Percentiles rank a stretch among this genome's conserved stretches.
Evolutionary conservation across 2,329 filamentous ascomycete species (phyloP).

Genomic region (Mycocentrospora acerina): DNA sequence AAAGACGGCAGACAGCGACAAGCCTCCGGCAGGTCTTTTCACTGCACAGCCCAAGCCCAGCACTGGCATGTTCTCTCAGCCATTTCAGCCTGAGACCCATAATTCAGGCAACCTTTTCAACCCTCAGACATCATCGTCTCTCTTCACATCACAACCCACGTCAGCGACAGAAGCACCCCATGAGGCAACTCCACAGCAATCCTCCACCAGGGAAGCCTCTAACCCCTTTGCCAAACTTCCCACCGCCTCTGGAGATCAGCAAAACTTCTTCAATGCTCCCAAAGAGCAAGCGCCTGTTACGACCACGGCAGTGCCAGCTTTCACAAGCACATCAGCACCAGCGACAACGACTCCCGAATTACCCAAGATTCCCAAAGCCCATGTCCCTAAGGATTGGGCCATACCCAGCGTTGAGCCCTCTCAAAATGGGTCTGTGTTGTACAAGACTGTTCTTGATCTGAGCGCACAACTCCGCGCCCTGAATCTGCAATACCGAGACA

Average conservation of each 20-base stretch:
- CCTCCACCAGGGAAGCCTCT: slow-evolving; percentile 8
- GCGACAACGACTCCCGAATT: slow-evolving; percentile 11
- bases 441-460: slow-evolving; percentile 19
- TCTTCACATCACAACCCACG: slow-evolving; percentile 8
- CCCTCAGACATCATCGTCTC: slow-evolving; percentile 8
- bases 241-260: slow-evolving; percentile 12
- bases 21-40: slow-evolving; percentile 17
- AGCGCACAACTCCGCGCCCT: slow-evolving; percentile 25
- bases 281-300: slow-evolving; percentile 15
- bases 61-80: slow-evolving; percentile 20
- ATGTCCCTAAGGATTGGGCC: slow-evolving; percentile 29
- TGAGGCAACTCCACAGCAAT: slow-evolving; percentile 9
- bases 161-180: slow-evolving; percentile 9
- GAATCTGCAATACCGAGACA: slow-evolving; percentile 31
- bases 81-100: slow-evolving; percentile 15
- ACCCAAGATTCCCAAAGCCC: slow-evolving; percentile 27
- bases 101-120: slow-evolving; percentile 13
- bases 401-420: slow-evolving; percentile 8
- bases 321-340: slow-evolving; percentile 8
- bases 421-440: slow-evolving; percentile 12
- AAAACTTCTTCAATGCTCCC: slow-evolving; percentile 16
- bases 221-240: slow-evolving; percentile 19
- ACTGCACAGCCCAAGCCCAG: slow-evolving; percentile 22
- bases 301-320: slow-evolving; percentile 6
- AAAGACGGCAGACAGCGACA: slow-evolving; percentile 16